Conservation (phyloP, 148 eudicot genomes). For the Fagopyrum esculentum region DNA sequence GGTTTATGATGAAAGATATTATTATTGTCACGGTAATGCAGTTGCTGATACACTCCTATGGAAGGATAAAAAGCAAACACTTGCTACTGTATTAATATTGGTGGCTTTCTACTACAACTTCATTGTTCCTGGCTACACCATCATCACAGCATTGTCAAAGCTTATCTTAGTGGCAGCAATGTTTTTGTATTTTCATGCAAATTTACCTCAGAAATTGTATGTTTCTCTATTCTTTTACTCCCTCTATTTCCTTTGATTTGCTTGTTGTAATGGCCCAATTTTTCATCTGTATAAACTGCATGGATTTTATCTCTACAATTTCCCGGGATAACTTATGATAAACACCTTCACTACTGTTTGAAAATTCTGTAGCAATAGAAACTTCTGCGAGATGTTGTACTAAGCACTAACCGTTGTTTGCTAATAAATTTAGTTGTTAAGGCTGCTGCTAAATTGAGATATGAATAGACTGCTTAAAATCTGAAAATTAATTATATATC, state of each 20-base stretch:
- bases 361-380: background rate
- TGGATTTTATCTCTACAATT: background rate
- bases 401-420: background rate
- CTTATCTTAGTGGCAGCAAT: conserved; percentile 43
- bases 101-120: conserved; percentile 65
- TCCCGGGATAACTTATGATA: background rate
- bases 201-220: conserved; percentile 61
- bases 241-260: background rate
- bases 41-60: conserved; percentile 85
- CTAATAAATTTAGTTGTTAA: background rate
- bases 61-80: conserved; percentile 62
- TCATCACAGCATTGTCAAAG: conserved; percentile 55
- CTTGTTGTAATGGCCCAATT: background rate
- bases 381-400: background rate
- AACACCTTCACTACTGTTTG: background rate
- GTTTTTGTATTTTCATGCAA: conserved; percentile 68
- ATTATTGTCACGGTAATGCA: conserved; percentile 29
- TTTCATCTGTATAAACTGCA: background rate
- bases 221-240: conserved; percentile 12
- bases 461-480: background rate
- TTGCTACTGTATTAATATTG: conserved; percentile 35
- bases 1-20: background rate
- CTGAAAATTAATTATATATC: background rate
- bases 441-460: background rate
- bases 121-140: conserved; percentile 57